Percentiles rank a stretch among this genome's conserved stretches.
phyloP scores from a whole-genome alignment of 192 early-diverging fungal genomes.

The Coemansia sp. region DNA sequence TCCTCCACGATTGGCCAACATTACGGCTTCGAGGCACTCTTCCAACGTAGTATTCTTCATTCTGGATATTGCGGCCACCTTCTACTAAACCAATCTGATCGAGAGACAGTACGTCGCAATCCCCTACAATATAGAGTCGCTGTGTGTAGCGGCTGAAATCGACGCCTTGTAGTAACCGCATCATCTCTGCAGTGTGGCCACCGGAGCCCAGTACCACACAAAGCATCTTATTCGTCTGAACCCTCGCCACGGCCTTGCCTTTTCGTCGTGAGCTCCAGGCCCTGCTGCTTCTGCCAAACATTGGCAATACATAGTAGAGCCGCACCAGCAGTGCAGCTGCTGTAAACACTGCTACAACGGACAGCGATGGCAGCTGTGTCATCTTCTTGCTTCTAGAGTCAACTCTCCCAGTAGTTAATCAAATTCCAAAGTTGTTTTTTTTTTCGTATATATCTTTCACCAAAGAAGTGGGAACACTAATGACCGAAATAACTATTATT shows the following conservation, averaged over 20 bases:
- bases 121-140: conserved; percentile 72
- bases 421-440: neutral
- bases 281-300: conserved; percentile 14
- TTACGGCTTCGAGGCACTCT: conserved; percentile 70
- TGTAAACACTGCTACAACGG: neutral
- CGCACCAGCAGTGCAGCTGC: conserved; percentile 15
- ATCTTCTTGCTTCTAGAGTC: neutral
- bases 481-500: neutral
- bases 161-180: conserved; percentile 64
- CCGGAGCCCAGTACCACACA: conserved; percentile 56
- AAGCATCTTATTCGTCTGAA: conserved; percentile 17
- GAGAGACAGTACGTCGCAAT: conserved; percentile 62
- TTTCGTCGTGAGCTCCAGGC: conserved; percentile 13
- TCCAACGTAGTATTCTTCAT: conserved; percentile 42
- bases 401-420: neutral
- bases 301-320: conserved; percentile 39
- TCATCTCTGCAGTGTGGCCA: conserved; percentile 94
- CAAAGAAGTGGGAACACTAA: no score
- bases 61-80: conserved; percentile 4
- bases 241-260: conserved; percentile 18
- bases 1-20: conserved; percentile 69
- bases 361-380: conserved; percentile 1
- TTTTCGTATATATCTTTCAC: no score
- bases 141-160: conserved; percentile 60
- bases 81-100: conserved; percentile 59